Percentiles rank a stretch among this genome's conserved stretches.
phyloP scores from a whole-genome alignment of 768 basidiomycete genomes.

The Lactarius sanguifluus region DNA sequence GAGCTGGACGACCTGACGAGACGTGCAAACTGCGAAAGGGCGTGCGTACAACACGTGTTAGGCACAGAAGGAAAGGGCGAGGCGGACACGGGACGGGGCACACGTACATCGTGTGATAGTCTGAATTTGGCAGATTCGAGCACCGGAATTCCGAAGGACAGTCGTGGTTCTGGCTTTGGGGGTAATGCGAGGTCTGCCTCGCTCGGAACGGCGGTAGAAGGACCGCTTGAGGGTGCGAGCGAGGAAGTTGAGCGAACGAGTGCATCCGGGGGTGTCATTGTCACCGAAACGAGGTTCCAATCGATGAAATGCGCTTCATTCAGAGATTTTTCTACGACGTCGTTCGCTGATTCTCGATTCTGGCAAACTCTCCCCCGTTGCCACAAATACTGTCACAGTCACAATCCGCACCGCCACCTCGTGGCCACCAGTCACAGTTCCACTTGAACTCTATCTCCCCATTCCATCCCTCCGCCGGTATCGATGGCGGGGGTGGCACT shows the following conservation, averaged over 20 bases:
- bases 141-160: slow-evolving; percentile 33
- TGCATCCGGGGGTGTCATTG: background rate
- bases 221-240: slow-evolving; percentile 31
- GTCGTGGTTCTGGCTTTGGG: slow-evolving; percentile 30
- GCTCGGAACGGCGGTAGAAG: slow-evolving; percentile 28
- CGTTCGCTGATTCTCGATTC: background rate
- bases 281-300: background rate
- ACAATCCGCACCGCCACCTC: too few relatives aligned
- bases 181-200: background rate
- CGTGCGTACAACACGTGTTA: slow-evolving; percentile 39
- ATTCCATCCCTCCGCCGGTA: too few relatives aligned
- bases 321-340: too few relatives aligned
- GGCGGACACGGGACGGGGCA: slow-evolving; percentile 29
- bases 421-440: too few relatives aligned
- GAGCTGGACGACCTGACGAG: slow-evolving; percentile 29
- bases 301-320: background rate
- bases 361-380: background rate
- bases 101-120: slow-evolving; percentile 39
- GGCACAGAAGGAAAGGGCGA: slow-evolving; percentile 34
- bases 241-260: slow-evolving; percentile 27
- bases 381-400: too few relatives aligned
- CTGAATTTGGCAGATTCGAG: slow-evolving; percentile 39
- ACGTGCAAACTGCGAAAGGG: slow-evolving; percentile 30
- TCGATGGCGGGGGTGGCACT: too few relatives aligned
- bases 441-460: too few relatives aligned